Conservation (phyloP, 768 basidiomycete genomes). For the Royoungia palumana region DNA sequence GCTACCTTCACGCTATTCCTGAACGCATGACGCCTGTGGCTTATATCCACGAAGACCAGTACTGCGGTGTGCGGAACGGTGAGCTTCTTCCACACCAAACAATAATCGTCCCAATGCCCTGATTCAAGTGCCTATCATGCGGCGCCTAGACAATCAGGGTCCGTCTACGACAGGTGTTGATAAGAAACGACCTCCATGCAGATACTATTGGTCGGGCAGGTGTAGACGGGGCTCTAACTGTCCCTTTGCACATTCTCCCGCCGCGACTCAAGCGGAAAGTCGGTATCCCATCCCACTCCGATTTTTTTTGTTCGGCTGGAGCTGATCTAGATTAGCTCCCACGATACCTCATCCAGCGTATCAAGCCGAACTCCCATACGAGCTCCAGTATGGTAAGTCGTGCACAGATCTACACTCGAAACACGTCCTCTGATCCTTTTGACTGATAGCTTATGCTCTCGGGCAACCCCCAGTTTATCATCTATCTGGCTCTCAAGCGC, state of each 20-base stretch:
- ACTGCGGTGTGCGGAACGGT: constrained; percentile 13
- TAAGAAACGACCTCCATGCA: constrained; percentile 17
- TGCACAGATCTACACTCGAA: not conserved
- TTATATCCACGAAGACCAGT: constrained; percentile 15
- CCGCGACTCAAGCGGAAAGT: constrained; percentile 15
- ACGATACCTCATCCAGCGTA: constrained; percentile 11
- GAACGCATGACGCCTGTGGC: constrained; percentile 9
- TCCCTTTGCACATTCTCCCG: constrained; percentile 21
- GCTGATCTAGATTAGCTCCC: constrained; percentile 14
- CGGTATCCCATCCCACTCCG: constrained; percentile 1
- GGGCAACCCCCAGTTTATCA: constrained; percentile 20
- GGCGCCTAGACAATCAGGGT: constrained; percentile 11
- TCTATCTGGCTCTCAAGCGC: constrained; percentile 11
- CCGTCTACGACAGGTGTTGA: not conserved
- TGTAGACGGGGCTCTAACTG: constrained; percentile 29
- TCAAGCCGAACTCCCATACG: constrained; percentile 15
- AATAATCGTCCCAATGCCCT: not conserved
- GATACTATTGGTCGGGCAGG: constrained; percentile 24
- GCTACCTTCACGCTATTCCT: constrained; percentile 4
- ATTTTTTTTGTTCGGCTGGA: not conserved
- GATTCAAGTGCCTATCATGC: constrained; percentile 4
- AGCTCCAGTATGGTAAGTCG: constrained; percentile 19
- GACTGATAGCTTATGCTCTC: constrained; percentile 16
- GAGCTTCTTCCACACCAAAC: not conserved
- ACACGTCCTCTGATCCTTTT: constrained; percentile 2